A percentile compares a stretch with the other conserved stretches of the same genome.
Evolutionary conservation across 139 green algal genomes (phyloP).

Genomic region (Chlamydomonas applanata): DNA sequence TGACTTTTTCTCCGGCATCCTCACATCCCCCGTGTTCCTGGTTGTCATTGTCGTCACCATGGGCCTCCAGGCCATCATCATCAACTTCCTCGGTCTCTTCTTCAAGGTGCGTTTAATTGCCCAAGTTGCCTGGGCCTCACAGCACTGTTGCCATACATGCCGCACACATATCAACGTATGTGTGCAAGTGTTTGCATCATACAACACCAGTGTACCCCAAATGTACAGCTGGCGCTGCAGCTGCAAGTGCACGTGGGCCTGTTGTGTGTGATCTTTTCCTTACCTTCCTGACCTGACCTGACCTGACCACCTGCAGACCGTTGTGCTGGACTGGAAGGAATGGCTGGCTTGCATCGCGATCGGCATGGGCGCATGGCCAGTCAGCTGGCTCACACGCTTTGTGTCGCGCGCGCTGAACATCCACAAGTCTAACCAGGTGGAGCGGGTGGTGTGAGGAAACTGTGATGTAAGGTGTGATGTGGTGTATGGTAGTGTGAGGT

Average conservation of each 20-base stretch:
- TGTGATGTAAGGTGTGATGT: too few relatives aligned
- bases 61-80: constrained; percentile 51
- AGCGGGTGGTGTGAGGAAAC: too few relatives aligned
- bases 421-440: too few relatives aligned
- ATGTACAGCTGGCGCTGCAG: too few relatives aligned
- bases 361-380: constrained; percentile 50
- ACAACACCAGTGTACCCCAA: too few relatives aligned
- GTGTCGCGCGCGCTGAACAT: constrained; percentile 11
- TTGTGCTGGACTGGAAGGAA: constrained; percentile 45
- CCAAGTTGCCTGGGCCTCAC: not conserved
- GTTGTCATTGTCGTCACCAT: constrained; percentile 68
- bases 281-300: not conserved
- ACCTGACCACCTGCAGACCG: constrained; percentile 10
- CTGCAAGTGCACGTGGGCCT: too few relatives aligned
- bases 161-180: too few relatives aligned
- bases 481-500: too few relatives aligned
- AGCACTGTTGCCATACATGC: too few relatives aligned
- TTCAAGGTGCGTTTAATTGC: constrained; percentile 82
- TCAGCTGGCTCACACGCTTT: constrained; percentile 44
- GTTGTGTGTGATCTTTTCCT: too few relatives aligned
- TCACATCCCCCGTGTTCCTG: constrained; percentile 68
- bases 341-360: constrained; percentile 72
- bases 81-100: constrained; percentile 53
- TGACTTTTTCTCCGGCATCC: constrained; percentile 80
- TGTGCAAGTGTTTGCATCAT: too few relatives aligned